Evolutionary conservation across 2,329 filamentous ascomycete genomes (phyloP), one percentile per base, ranked within the genome.

Genomic region (Fusarium virguliforme): DNA sequence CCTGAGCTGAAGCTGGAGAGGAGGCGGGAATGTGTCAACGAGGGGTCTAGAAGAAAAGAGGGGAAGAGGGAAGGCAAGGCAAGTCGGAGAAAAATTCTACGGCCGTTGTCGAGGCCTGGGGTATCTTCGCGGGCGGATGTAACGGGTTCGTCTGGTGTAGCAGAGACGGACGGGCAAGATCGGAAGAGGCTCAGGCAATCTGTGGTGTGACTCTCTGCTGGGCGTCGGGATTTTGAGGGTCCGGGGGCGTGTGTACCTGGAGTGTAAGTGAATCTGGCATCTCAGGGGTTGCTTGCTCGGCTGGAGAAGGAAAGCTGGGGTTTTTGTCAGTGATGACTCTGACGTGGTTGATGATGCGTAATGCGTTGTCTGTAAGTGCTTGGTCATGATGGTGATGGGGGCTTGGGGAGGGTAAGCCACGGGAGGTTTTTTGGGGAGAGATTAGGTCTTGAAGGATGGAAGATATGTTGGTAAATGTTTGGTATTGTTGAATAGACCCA

Each of bases 201-300:
- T 61, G 69, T 72, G 70, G 69, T 70, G 59, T 72, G 70, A 72
- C 53, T 67, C 30, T 28, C 69, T 40, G 48, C 62, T 62, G 32
- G 55, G 50, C 43, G 18, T 67, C 65, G 62, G 70, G 56, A 70
- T 37, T 59, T 70, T 58, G 59, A 72, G 69, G 65, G 22, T 56
- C 41, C 12, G 53, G 13, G 28, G 54, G 60, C 32, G 56, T 30
- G 58, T 9, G 22, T 59, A 22, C 38, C 12, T 3, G 30, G 28
- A 18, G 50, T 58, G 34, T 50, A 57, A 50, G 26, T 57, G 22
- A 50, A 54, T 59, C 41, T 28, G 28, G 8, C 18, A 13, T 40
- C 32, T 46, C 50, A 59, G 48, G 37, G 38, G 30, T n/a, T 30
- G 15, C 50, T 37, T 53, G 32, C 10, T n/a, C 34, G 26, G 38